Conservation (phyloP, 2,329 filamentous ascomycete species). For the Pestalotiopsis sp. region DNA sequence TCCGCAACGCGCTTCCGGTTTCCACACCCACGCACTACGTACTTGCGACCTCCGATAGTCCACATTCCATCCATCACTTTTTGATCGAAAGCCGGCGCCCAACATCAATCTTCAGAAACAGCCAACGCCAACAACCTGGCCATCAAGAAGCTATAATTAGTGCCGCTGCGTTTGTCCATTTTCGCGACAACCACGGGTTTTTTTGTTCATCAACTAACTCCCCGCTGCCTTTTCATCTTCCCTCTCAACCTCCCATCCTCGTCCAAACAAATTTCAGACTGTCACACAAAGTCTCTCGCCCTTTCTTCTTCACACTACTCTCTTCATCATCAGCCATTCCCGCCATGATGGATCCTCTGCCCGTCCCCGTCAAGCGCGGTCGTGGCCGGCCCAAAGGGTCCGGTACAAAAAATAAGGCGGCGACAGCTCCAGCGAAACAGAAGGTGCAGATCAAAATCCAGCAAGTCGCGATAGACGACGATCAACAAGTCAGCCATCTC, state of each 20-base stretch:
- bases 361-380: constrained; percentile 10
- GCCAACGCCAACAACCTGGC: too few relatives aligned
- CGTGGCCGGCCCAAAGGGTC: constrained; percentile 13
- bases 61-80: too few relatives aligned
- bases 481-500: constrained; percentile 14
- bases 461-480: constrained; percentile 5
- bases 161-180: too few relatives aligned
- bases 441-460: constrained; percentile 8
- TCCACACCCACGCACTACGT: background rate
- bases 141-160: too few relatives aligned
- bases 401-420: background rate
- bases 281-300: background rate
- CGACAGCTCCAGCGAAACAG: background rate
- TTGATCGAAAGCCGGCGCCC: too few relatives aligned
- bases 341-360: background rate
- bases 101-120: too few relatives aligned
- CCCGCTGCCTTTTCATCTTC: too few relatives aligned
- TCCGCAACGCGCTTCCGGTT: background rate
- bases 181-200: too few relatives aligned
- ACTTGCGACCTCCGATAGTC: background rate
- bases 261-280: too few relatives aligned
- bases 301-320: background rate
- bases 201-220: too few relatives aligned
- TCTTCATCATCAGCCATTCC: background rate
- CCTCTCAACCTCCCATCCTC: too few relatives aligned